A percentile compares a stretch with the other conserved stretches of the same genome.
phyloP scores from a whole-genome alignment of 1,139 yeast genomes.

The Geotrichum fermentans region DNA sequence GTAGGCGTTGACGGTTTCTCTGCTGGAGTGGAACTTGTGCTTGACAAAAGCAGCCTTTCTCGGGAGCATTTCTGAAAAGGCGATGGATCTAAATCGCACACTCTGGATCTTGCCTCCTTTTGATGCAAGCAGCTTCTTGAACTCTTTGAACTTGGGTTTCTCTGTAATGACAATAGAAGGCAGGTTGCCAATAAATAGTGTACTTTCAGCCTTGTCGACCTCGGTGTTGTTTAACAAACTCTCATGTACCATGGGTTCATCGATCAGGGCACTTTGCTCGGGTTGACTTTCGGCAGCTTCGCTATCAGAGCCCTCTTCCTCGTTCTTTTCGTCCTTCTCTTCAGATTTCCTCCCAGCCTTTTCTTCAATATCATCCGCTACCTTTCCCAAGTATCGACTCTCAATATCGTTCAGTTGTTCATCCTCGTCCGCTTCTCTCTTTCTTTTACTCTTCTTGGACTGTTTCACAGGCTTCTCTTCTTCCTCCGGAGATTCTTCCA shows the following conservation, averaged over 20 bases:
- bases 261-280: conserved; percentile 2
- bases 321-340: conserved; percentile 19
- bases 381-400: conserved; percentile 12
- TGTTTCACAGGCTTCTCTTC: conserved; percentile 20
- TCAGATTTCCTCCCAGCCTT: conserved; percentile 20
- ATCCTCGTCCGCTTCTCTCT: conserved; percentile 10
- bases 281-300: conserved; percentile 29
- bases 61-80: conserved; percentile 83
- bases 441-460: conserved; percentile 31
- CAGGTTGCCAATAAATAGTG: conserved; percentile 87
- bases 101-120: conserved; percentile 59
- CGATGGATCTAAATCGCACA: conserved; percentile 85
- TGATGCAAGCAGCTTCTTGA: conserved; percentile 54
- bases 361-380: conserved; percentile 21
- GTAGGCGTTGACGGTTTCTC: conserved; percentile 85
- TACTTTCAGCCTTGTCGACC: conserved; percentile 78
- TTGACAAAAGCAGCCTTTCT: conserved; percentile 86
- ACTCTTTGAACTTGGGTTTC: conserved; percentile 55
- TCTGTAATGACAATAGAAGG: conserved; percentile 52
- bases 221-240: conserved; percentile 39
- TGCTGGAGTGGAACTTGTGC: conserved; percentile 67
- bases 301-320: conserved; percentile 19
- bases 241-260: conserved; percentile 9
- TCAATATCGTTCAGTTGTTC: conserved; percentile 17
- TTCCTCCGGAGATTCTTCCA: conserved; percentile 23